phyloP scores from a whole-genome alignment of 1,284 basidiomycete species.

The Tremellales sp. region DNA sequence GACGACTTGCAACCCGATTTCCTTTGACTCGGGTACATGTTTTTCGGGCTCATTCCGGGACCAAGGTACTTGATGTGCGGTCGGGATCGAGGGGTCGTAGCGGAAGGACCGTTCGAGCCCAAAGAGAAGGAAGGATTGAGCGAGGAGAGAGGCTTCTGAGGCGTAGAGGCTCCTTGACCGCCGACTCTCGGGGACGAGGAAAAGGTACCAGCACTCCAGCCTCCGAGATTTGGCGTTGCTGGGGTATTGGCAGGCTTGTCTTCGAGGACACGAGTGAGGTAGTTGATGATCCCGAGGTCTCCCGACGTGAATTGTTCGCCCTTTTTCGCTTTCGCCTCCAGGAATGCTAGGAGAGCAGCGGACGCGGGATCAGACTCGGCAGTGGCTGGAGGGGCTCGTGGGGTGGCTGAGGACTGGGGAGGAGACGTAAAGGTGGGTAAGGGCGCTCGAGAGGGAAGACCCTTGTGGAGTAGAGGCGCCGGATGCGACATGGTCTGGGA shows the following conservation, averaged over 20 bases:
- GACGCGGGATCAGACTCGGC: slow-evolving; percentile 8
- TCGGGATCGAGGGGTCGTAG: too few species aligned
- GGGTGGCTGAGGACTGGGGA: slow-evolving; percentile 6
- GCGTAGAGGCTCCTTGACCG: slow-evolving; percentile 8
- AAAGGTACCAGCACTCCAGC: slow-evolving; percentile 25
- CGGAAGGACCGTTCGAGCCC: too few species aligned
- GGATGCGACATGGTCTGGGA: neutral
- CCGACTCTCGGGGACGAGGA: neutral
- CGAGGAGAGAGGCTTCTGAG: slow-evolving; percentile 6
- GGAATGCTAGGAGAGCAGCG: slow-evolving; percentile 29
- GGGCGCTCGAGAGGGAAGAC: slow-evolving; percentile 3
- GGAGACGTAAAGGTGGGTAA: slow-evolving; percentile 1
- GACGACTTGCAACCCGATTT: too few species aligned
- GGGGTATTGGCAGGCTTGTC: neutral
- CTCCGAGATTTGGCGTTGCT: slow-evolving; percentile 5
- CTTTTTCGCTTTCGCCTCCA: slow-evolving; percentile 35
- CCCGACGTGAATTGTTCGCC: slow-evolving; percentile 24
- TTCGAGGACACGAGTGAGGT: slow-evolving; percentile 8
- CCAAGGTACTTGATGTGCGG: slow-evolving; percentile 37
- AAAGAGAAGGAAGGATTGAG: too few species aligned
- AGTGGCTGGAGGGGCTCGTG: slow-evolving; percentile 3
- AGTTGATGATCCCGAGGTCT: slow-evolving; percentile 33
- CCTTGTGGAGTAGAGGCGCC: neutral
- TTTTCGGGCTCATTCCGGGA: slow-evolving; percentile 42
- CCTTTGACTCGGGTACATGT: too few species aligned